Conservation (phyloP, 306 rosid genomes). For the Delonix regia region DNA sequence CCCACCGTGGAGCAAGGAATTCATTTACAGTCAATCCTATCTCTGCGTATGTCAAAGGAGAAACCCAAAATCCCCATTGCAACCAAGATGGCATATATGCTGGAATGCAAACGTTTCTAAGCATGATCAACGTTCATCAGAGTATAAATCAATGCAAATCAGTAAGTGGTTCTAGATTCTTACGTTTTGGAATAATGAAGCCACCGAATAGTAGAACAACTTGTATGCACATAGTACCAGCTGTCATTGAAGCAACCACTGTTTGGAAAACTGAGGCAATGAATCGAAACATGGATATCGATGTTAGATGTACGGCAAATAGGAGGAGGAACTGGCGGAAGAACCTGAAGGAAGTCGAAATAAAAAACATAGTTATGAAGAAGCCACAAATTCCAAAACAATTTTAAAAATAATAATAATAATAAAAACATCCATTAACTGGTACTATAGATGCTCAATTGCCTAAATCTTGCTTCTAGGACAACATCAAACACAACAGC, state of each 20-base stretch:
- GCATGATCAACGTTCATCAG: conserved; percentile 8
- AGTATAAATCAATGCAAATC: background rate
- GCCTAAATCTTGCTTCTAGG: background rate
- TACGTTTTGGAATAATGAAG: conserved; percentile 56
- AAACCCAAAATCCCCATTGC: conserved; percentile 69
- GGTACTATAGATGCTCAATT: background rate
- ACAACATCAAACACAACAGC: conserved; percentile 12
- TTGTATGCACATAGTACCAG: conserved; percentile 38
- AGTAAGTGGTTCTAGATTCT: conserved; percentile 25
- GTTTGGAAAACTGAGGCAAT: conserved; percentile 51
- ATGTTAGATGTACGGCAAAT: conserved; percentile 51
- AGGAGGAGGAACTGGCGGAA: conserved; percentile 55
- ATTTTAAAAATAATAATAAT: background rate
- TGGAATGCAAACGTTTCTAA: conserved; percentile 37
- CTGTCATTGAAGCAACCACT: conserved; percentile 45
- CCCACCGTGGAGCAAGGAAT: conserved; percentile 68
- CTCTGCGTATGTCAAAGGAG: conserved; percentile 66
- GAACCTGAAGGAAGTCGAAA: conserved; percentile 47
- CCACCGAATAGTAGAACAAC: conserved; percentile 53
- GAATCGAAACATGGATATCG: conserved; percentile 55
- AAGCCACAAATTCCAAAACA: conserved; percentile 20
- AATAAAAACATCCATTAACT: background rate
- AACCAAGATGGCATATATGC: conserved; percentile 63
- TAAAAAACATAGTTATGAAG: background rate
- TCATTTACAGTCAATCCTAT: conserved; percentile 51